Conservation (phyloP, 306 rosid genomes). For the Malus orientalis region DNA sequence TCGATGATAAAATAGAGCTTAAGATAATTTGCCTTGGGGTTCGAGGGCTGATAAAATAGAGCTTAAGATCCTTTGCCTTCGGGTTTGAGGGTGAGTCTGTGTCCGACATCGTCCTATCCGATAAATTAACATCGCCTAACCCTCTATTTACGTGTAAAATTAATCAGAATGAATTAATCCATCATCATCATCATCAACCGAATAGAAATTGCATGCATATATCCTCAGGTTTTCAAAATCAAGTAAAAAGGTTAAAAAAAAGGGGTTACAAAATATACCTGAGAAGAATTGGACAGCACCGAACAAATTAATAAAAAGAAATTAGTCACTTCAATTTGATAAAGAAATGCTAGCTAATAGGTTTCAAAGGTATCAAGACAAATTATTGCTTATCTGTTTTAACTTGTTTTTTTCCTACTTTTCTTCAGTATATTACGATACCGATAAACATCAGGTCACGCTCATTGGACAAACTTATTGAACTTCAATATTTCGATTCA, state of each 20-base stretch:
- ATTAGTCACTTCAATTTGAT: constrained; percentile 18
- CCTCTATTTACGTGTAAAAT: background rate
- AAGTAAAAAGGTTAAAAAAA: background rate
- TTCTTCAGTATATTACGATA: constrained; percentile 32
- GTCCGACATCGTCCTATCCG: background rate
- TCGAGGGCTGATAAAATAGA: background rate
- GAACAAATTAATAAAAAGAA: constrained; percentile 4
- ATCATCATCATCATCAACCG: background rate
- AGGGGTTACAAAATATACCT: background rate
- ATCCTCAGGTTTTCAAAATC: background rate
- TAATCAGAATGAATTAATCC: background rate
- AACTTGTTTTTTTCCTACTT: constrained; percentile 42
- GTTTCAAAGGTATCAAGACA: constrained; percentile 34
- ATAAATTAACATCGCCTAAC: background rate
- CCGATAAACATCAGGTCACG: constrained; percentile 43
- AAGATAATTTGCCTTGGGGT: background rate
- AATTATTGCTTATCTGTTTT: constrained; percentile 51
- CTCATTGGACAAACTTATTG: constrained; percentile 31
- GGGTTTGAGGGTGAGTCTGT: background rate
- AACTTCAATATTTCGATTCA: constrained; percentile 28
- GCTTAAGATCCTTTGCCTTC: background rate
- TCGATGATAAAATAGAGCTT: background rate
- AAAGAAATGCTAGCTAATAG: constrained; percentile 2
- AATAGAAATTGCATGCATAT: background rate
- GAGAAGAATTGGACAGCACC: constrained; percentile 1